These are phyloP conservation scores for Kodamaea suecica DNA, from an alignment of 1,139 yeast species.

Conservation along the genomic window DNA sequence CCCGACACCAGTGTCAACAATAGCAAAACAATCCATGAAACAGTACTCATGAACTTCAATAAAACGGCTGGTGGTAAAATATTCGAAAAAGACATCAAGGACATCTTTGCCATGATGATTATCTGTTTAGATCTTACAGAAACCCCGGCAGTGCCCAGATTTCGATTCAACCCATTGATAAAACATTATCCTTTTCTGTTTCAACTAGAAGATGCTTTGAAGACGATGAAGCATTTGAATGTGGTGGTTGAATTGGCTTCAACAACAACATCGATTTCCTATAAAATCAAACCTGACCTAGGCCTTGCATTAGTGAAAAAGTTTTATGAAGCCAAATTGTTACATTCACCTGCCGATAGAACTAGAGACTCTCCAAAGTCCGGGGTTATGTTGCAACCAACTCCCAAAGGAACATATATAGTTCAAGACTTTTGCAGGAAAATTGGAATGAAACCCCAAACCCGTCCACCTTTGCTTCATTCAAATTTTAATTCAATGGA, in stretches of 20 bases:
- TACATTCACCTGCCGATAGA: conserved; percentile 77
- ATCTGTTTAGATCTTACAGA: conserved; percentile 44
- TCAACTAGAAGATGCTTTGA: conserved; percentile 48
- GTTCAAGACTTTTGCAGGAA: conserved; percentile 57
- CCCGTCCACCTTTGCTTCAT: conserved; percentile 45
- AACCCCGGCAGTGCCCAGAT: conserved; percentile 4
- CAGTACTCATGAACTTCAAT: conserved; percentile 39
- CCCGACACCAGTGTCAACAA: too few relatives aligned
- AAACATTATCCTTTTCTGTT: conserved; percentile 52
- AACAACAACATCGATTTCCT: conserved; percentile 60
- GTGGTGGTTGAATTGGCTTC: conserved; percentile 46
- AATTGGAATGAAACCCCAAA: conserved; percentile 46
- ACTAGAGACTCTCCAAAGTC: conserved; percentile 50
- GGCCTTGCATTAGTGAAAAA: conserved; percentile 49
- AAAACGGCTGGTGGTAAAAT: conserved; percentile 52
- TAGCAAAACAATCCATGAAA: conserved; percentile 37
- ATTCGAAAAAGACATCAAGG: conserved; percentile 54
- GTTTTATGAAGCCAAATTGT: conserved; percentile 63
- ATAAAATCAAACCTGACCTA: conserved; percentile 51
- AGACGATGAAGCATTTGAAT: conserved; percentile 47
- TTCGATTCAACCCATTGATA: conserved; percentile 12
- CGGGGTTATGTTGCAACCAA: conserved; percentile 63
- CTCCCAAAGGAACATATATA: conserved; percentile 85
- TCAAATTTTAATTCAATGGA: conserved; percentile 70
- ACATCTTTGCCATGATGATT: conserved; percentile 52